phyloP scores from a whole-genome alignment of 2,329 filamentous ascomycete genomes.

The Emmonsiellopsis sp. region DNA sequence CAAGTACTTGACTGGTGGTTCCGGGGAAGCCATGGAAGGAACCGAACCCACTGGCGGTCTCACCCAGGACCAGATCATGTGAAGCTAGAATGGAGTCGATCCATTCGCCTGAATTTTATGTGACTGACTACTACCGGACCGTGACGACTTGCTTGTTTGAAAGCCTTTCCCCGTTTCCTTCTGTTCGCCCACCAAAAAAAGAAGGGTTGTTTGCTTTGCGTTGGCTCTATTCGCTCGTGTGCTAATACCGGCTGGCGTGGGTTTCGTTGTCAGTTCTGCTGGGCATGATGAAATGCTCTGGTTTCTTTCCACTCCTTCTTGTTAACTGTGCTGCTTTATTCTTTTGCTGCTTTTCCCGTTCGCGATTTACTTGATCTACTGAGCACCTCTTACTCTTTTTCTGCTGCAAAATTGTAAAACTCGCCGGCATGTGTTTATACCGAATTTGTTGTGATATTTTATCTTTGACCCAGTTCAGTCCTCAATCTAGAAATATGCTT shows the following conservation, averaged over 20 bases:
- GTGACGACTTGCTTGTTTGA: not conserved
- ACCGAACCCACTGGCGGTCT: slow-evolving; percentile 57
- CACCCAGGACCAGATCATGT: slow-evolving; percentile 99
- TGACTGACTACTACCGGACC: no score
- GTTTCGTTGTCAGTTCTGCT: not conserved
- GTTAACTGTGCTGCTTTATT: no score
- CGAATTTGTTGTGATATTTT: no score
- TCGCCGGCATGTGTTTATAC: no score
- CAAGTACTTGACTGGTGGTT: slow-evolving; percentile 70
- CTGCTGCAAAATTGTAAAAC: no score
- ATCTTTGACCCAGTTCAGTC: no score
- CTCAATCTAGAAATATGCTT: no score
- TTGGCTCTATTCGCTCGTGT: not conserved
- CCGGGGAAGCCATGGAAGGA: slow-evolving; percentile 70
- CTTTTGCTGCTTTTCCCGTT: no score
- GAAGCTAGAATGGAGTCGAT: slow-evolving; percentile 17
- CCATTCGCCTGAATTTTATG: not conserved
- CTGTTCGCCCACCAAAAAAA: not conserved
- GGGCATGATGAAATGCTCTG: not conserved
- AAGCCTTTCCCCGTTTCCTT: not conserved
- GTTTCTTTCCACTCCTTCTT: no score
- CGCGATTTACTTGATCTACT: no score
- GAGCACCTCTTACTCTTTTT: no score
- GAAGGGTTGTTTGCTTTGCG: not conserved
- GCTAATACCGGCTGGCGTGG: not conserved